Evolutionary conservation across 805 yeast genomes (phyloP), one percentile per base, ranked within the genome.

Genomic region (Zygoascus flipseniorum): DNA sequence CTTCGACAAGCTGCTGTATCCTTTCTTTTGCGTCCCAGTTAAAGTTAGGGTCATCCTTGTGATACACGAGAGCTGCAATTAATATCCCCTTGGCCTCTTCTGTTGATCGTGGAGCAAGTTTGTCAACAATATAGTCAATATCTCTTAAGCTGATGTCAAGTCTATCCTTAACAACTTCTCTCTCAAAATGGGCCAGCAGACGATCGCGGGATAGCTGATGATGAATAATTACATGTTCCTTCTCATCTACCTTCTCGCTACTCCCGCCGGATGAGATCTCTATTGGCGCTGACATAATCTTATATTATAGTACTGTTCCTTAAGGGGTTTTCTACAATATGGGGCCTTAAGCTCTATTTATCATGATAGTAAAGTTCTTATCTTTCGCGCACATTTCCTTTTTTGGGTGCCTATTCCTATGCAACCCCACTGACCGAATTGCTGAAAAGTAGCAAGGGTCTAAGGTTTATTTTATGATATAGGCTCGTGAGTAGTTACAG

Each of bases 21-120:
- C 69, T 69, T 5, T 65, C 66, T 58, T 70, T 70, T 43, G 72
- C 74, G 1, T 59, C 65, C 5, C 53, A 54, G n/a, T 76, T 74
- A 55, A 79, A 70, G 60, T 78, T 79, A 35, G 73, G 72, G 60
- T 80, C 85, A 51, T 71, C 76, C 2, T 59, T 60, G 57, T 78
- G 81, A 13, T 74, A 71, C 0, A 58, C 70, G 2, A 74, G 55
- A 5, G 77, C 74, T n/a, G 69, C 64, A 31, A 65, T 59, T 39
- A 81, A 62, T 35, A 78, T 71, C 8, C 65, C 67, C 1, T 71
- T 32, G 0, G 80, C 72, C 47, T 76, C 77, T 1, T 68, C 73
- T 10, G 60, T 60, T 2, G 69, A 48, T 59, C 75, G 56, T 28
- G 59, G 56, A 13, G 43, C 48, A 39, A 58, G 51, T 43, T 56